A percentile compares a stretch with the other conserved stretches of the same genome.
Evolutionary conservation across 2,329 filamentous ascomycete genomes (phyloP).

Genomic region (Penicillium sp.): DNA sequence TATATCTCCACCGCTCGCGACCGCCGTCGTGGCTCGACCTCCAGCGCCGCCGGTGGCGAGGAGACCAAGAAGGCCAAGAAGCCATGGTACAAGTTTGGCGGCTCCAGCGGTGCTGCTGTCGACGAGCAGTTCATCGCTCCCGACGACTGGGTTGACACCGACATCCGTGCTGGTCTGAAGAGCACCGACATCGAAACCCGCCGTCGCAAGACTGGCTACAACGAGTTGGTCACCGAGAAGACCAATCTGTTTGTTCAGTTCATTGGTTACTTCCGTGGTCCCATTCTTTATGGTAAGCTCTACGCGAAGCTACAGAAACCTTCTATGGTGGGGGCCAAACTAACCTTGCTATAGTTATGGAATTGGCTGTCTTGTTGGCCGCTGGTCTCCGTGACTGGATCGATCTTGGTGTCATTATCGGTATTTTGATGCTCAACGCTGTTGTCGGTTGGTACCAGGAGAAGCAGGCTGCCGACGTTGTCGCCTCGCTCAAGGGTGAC

Average conservation of each 20-base stretch:
- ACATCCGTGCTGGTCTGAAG: conserved; percentile 60
- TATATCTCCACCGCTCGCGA: conserved; percentile 63
- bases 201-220: conserved; percentile 61
- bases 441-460: conserved; percentile 72
- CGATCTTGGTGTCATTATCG: conserved; percentile 69
- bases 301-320: background rate
- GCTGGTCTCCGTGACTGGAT: conserved; percentile 68
- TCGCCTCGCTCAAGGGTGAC: conserved; percentile 67
- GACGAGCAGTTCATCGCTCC: conserved; percentile 43
- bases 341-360: conserved; percentile 52
- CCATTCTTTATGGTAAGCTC: conserved; percentile 67
- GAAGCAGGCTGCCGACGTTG: conserved; percentile 70
- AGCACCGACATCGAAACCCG: conserved; percentile 55
- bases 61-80: conserved; percentile 45
- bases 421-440: conserved; percentile 67
- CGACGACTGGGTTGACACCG: conserved; percentile 61
- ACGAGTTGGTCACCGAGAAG: conserved; percentile 66
- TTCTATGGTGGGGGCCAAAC: background rate
- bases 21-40: conserved; percentile 43
- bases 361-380: conserved; percentile 65
- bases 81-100: conserved; percentile 48
- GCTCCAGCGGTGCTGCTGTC: conserved; percentile 7
- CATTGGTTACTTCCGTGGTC: conserved; percentile 65
- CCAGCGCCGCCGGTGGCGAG: conserved; percentile 34
- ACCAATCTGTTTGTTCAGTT: conserved; percentile 68